Evolutionary conservation across 176 grass and related monocot species (phyloP).

Genomic region (Poa pratensis): DNA sequence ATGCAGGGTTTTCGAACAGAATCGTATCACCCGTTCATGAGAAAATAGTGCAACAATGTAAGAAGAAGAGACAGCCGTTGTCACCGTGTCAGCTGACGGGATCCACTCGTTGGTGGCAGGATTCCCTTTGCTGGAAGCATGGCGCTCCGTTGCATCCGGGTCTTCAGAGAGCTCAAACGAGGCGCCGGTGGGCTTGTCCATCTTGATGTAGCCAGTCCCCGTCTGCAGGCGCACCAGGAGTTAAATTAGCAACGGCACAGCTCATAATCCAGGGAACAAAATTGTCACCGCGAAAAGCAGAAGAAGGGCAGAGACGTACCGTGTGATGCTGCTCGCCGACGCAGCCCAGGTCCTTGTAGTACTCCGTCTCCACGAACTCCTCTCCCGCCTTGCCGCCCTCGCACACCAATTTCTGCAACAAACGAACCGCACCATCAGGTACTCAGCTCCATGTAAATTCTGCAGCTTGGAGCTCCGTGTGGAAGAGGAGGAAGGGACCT

Average conservation of each 20-base stretch:
- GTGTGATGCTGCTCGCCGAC: conserved; percentile 92
- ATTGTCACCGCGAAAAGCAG: no score
- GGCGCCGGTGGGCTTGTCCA: conserved; percentile 52
- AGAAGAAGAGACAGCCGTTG: background rate
- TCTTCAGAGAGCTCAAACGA: conserved; percentile 49
- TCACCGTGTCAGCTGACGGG: conserved; percentile 61
- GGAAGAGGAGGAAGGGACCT: conserved; percentile 39
- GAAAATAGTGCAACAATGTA: background rate
- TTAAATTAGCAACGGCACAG: background rate
- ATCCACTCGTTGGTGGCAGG: conserved; percentile 94
- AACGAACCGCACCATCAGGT: background rate
- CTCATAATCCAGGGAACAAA: background rate
- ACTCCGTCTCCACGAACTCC: conserved; percentile 85
- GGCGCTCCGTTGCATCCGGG: conserved; percentile 32
- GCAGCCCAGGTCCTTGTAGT: conserved; percentile 77
- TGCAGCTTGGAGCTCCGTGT: no score
- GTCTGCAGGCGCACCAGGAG: conserved; percentile 48
- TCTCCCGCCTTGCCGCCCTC: conserved; percentile 59
- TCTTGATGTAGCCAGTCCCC: conserved; percentile 88
- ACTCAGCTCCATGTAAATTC: background rate
- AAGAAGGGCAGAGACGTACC: conserved; percentile 40
- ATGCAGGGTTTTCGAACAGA: background rate
- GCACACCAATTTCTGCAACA: conserved; percentile 55
- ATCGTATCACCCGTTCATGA: no score
- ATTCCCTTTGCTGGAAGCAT: conserved; percentile 65